phyloP scores from a whole-genome alignment of 2,329 filamentous ascomycete genomes.

The Colletotrichum graminicola region DNA sequence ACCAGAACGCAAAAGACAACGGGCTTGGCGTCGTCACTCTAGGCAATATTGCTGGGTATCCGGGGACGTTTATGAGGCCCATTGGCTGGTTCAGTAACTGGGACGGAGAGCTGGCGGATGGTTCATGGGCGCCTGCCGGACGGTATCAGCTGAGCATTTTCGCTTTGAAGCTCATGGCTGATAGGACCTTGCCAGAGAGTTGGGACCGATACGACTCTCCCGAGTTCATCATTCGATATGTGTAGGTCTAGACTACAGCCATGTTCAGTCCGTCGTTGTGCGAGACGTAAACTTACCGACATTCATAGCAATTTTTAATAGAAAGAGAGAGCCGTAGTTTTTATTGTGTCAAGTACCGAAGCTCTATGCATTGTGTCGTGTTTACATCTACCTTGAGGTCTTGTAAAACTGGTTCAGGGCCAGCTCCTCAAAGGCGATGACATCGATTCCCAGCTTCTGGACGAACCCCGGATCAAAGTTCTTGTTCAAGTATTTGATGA shows the following conservation, averaged over 20 bases:
- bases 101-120: slow-evolving; percentile 61
- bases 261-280: not conserved
- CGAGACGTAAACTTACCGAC: too few relatives aligned
- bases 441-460: slow-evolving; percentile 26
- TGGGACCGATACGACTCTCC: slow-evolving; percentile 52
- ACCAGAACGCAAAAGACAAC: slow-evolving; percentile 15
- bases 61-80: slow-evolving; percentile 16
- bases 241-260: not conserved
- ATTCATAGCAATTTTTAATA: not conserved
- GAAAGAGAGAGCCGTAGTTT: not conserved
- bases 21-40: slow-evolving; percentile 27
- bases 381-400: not conserved
- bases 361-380: too few relatives aligned
- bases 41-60: slow-evolving; percentile 29
- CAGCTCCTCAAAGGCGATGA: slow-evolving; percentile 22
- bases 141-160: slow-evolving; percentile 58
- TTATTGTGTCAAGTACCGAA: not conserved
- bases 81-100: slow-evolving; percentile 48
- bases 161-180: slow-evolving; percentile 41
- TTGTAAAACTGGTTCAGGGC: slow-evolving; percentile 38
- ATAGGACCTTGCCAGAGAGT: slow-evolving; percentile 31
- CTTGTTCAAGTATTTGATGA: slow-evolving; percentile 32
- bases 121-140: slow-evolving; percentile 62
- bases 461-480: slow-evolving; percentile 35
- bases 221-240: slow-evolving; percentile 60